Evolutionary conservation across 1,139 yeast species (phyloP), one percentile per base, ranked within the genome.

Genomic region (Suhomyces terraborum): DNA sequence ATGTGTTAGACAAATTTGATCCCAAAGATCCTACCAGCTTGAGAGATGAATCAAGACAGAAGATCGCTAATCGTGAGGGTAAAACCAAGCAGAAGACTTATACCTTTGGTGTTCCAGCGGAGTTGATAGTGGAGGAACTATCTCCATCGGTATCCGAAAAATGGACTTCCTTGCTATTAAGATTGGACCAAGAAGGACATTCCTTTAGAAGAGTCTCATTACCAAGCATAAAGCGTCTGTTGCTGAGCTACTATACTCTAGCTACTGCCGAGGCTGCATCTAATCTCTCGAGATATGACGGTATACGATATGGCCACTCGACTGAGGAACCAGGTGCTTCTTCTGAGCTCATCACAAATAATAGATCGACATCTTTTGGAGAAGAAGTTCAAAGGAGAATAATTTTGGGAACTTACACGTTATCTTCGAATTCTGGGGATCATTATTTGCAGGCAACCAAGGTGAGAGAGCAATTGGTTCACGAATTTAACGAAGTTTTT

Each of bases 211-310:
- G 81, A 0, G 80, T 93, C 0, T 80, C 93, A 0, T 59, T 91
- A 0, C 95, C 96, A 2, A 68, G 84, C 0, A 66, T 88, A 8
- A 77, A 75, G 47, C 68, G 75, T 42, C 76, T 91, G 34, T 65
- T 93, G n/a, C 91, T 94, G 23, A 77, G 91, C 0, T 94, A 94
- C 61, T 91, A 87, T 56, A 84, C 96, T 0, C 55, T 94, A 26
- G 89, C 94, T 1, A 88, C 97, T 0, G 87, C 97, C 0, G 98
- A 94, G 57, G 98, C 97, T 0, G 83, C 95, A 0, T 91, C 98
- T 0, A 93, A 94, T 58, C 72, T 94, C 35, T 79, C 96, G 1
- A 71, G 97, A 26, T 94, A 78, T 55, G 98, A 93, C 62, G 98
- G 98, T 2, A 69, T 91, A 18, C 69, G 97, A 38, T 94, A 85